Evolutionary conservation across 2,329 filamentous ascomycete genomes (phyloP).

Genomic region (Myrmaecium sp.): DNA sequence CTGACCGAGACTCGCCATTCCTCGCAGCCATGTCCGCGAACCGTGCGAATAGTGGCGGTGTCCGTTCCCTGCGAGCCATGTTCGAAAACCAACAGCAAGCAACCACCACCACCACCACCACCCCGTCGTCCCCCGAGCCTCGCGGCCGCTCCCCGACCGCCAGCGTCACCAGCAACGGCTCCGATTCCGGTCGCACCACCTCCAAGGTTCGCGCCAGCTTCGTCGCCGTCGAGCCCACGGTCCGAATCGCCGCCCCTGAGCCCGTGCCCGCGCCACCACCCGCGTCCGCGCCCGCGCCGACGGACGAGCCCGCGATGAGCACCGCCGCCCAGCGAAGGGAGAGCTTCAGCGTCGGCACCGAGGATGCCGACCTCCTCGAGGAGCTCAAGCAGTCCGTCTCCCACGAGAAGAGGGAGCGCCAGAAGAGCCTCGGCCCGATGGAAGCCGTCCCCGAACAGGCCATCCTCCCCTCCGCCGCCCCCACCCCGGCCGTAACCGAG

Average conservation of each 20-base stretch:
- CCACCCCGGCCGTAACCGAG: slow-evolving; percentile 15
- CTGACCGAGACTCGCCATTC: slow-evolving; percentile 12
- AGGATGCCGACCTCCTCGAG: slow-evolving; percentile 15
- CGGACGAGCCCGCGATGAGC: slow-evolving; percentile 2
- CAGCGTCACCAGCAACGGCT: slow-evolving; percentile 12
- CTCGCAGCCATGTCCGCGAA: slow-evolving; percentile 28
- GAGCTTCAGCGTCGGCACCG: slow-evolving; percentile 25
- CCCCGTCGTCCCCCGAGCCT: slow-evolving; percentile 21
- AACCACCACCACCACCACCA: slow-evolving; percentile 6
- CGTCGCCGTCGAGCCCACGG: slow-evolving; percentile 25
- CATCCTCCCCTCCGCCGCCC: slow-evolving; percentile 20
- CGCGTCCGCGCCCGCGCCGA: background rate
- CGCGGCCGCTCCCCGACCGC: slow-evolving; percentile 27
- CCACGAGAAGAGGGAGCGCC: slow-evolving; percentile 22
- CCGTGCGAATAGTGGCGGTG: slow-evolving; percentile 22
- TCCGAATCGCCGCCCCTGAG: slow-evolving; percentile 7
- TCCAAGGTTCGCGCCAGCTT: slow-evolving; percentile 32
- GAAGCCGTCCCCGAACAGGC: slow-evolving; percentile 27
- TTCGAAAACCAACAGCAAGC: slow-evolving; percentile 26
- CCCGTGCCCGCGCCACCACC: background rate
- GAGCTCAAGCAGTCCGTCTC: slow-evolving; percentile 24
- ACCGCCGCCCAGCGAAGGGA: slow-evolving; percentile 17
- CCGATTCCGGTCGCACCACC: slow-evolving; percentile 17
- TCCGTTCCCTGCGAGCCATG: slow-evolving; percentile 32
- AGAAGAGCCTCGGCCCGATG: slow-evolving; percentile 17